Evolutionary conservation across 2,329 filamentous ascomycete genomes (phyloP), one percentile per base, ranked within the genome.

Genomic region (Trichoderma citrinoviride): DNA sequence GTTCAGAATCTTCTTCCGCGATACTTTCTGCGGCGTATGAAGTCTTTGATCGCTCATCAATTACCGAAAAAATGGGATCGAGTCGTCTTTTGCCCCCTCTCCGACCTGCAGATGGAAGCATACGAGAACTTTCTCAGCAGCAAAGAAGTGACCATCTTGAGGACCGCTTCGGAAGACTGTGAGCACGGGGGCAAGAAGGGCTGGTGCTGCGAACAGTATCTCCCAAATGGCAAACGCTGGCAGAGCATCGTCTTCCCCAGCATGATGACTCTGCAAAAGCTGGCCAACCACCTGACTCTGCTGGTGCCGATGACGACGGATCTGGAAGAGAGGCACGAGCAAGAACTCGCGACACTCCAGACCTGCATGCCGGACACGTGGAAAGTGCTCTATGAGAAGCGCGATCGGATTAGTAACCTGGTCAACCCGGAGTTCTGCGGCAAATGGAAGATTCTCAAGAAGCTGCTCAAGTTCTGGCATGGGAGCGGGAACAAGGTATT

Each of bases 61-160:
- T 82, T 99, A 7, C 95, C 95, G 0, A 96, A 93, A 77, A 99
- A 99, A 82, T 93, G 87, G 40, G 95, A 99, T 74, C 87, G 90
- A 62, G 93, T 98, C 0, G 92, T 98, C 5, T 99, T 99, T 73
- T 99, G 95, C 70, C 93, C 93, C 1, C 82, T 99, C 21, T 97
- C 93, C 0, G 85, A 90, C 5, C 85, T 88, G 0, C 95, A 99
- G 76, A 84, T 85, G 14, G 84, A 89, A 37, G 94, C 93, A 0
- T 99, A 99, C 74, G 85, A 92, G 70, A 90, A 88, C 43, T 90
- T 95, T 62, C 79, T 97, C n/a, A 63, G 67, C 15, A 90, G 90
- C 66, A 85, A 89, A 2, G 83, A 90, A 7, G 85, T 95, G 2
- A 79, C 86, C 1, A 82, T 86, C 52, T 88, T 99, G 68, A 89